Conservation (phyloP, 1,284 basidiomycete species). For the Farysia itapuensis region DNA sequence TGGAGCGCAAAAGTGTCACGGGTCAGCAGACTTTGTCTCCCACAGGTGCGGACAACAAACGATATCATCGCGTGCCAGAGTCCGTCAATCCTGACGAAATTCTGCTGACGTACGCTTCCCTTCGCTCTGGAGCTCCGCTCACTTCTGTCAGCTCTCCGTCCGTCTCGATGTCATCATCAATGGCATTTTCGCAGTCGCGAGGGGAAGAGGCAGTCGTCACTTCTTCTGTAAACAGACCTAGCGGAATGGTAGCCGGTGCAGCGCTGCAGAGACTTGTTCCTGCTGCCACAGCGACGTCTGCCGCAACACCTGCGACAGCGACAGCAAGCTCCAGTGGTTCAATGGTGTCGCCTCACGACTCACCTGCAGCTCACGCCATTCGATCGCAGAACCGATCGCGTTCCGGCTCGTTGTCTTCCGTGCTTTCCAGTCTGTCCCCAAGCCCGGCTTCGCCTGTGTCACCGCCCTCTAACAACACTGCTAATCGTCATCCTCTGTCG, state of each 20-base stretch:
- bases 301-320: constrained; percentile 20
- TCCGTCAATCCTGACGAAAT: constrained; percentile 39
- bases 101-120: constrained; percentile 32
- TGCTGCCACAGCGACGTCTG: constrained; percentile 24
- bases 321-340: constrained; percentile 19
- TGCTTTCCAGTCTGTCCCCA: too few species aligned
- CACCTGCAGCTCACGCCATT: constrained; percentile 7
- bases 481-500: constrained; percentile 15
- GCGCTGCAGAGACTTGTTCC: constrained; percentile 19
- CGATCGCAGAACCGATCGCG: constrained; percentile 22
- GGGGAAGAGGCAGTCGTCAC: too few species aligned
- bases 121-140: constrained; percentile 36
- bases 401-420: constrained; percentile 37
- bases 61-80: constrained; percentile 21
- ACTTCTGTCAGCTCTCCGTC: constrained; percentile 3
- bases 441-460: too few species aligned
- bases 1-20: constrained; percentile 15
- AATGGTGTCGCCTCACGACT: constrained; percentile 17
- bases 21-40: constrained; percentile 19
- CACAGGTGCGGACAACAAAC: constrained; percentile 12
- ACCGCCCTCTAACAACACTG: constrained; percentile 5
- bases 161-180: too few species aligned
- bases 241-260: constrained; percentile 15
- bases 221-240: not conserved
- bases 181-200: too few species aligned